Conservation (phyloP, 306 rosid species). For the Fragaria vesca region DNA sequence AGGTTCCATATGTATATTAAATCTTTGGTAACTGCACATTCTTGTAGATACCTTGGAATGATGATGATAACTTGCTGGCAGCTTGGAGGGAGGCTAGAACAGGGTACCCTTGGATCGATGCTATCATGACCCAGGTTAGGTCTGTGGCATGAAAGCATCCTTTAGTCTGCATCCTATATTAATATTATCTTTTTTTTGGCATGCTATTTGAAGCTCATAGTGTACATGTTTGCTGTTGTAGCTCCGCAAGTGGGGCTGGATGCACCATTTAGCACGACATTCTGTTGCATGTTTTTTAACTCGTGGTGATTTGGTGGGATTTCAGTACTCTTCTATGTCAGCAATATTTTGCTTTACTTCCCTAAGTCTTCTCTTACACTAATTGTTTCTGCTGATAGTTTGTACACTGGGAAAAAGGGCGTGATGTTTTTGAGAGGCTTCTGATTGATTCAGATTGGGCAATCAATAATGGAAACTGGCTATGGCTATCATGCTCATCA, state of each 20-base stretch:
- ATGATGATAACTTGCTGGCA: constrained; percentile 59
- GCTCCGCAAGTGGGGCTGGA: constrained; percentile 96
- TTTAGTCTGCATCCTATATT: background rate
- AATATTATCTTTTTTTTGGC: background rate
- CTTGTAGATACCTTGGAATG: constrained; percentile 86
- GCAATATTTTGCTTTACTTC: background rate
- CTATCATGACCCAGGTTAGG: constrained; percentile 86
- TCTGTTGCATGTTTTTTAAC: constrained; percentile 89
- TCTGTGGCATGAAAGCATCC: constrained; percentile 18
- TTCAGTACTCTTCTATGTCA: background rate
- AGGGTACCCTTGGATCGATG: constrained; percentile 98
- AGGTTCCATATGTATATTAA: background rate
- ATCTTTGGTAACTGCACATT: background rate
- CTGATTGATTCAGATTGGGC: constrained; percentile 98
- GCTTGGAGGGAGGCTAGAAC: constrained; percentile 93
- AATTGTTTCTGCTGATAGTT: constrained; percentile 44
- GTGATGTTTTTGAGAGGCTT: constrained; percentile 91
- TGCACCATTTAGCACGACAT: constrained; percentile 97
- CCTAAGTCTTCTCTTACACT: constrained; percentile 6
- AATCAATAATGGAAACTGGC: constrained; percentile 92
- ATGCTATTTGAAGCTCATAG: constrained; percentile 14
- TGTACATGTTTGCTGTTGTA: constrained; percentile 37
- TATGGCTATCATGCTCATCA: constrained; percentile 95
- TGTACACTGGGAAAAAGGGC: constrained; percentile 95
- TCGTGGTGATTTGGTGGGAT: constrained; percentile 85